These are phyloP conservation scores for Epichloe hybrida DNA, from an alignment of 2,329 filamentous ascomycete genomes.

Conservation along the genomic window DNA sequence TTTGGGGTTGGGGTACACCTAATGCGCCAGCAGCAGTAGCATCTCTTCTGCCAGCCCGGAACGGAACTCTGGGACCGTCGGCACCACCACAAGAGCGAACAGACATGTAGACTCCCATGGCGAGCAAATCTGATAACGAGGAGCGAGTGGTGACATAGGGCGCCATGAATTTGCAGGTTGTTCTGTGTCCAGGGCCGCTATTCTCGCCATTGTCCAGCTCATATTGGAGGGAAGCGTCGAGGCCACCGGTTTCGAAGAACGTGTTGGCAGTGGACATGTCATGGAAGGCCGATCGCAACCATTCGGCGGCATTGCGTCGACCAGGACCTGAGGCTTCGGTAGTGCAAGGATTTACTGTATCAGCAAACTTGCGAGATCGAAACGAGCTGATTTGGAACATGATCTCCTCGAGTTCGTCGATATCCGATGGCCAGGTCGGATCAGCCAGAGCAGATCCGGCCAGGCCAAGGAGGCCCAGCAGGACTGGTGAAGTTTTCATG, in stretches of 20 bases:
- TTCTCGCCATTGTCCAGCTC: constrained; percentile 44
- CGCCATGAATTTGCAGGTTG: constrained; percentile 39
- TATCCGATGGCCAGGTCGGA: constrained; percentile 46
- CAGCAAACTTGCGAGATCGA: constrained; percentile 39
- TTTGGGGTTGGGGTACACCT: constrained; percentile 45
- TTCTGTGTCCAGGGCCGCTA: constrained; percentile 38
- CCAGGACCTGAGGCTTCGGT: constrained; percentile 39
- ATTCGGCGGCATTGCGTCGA: constrained; percentile 46
- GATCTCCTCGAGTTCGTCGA: constrained; percentile 50
- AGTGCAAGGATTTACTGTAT: constrained; percentile 42
- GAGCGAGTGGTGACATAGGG: constrained; percentile 37
- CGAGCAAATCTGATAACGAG: constrained; percentile 43
- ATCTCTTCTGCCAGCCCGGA: constrained; percentile 41
- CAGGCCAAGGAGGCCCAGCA: constrained; percentile 25
- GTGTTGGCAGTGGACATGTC: constrained; percentile 44
- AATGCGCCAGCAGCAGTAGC: constrained; percentile 31
- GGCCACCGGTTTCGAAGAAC: constrained; percentile 33
- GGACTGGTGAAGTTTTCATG: constrained; percentile 12
- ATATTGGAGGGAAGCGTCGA: constrained; percentile 48
- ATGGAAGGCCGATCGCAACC: constrained; percentile 48
- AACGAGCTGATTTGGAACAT: constrained; percentile 46
- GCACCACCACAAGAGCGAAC: constrained; percentile 47
- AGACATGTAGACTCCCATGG: constrained; percentile 42
- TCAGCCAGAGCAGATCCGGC: constrained; percentile 25
- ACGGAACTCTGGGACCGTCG: constrained; percentile 25